phyloP scores from a whole-genome alignment of 805 yeast species.

The Myxozyma udenii region DNA sequence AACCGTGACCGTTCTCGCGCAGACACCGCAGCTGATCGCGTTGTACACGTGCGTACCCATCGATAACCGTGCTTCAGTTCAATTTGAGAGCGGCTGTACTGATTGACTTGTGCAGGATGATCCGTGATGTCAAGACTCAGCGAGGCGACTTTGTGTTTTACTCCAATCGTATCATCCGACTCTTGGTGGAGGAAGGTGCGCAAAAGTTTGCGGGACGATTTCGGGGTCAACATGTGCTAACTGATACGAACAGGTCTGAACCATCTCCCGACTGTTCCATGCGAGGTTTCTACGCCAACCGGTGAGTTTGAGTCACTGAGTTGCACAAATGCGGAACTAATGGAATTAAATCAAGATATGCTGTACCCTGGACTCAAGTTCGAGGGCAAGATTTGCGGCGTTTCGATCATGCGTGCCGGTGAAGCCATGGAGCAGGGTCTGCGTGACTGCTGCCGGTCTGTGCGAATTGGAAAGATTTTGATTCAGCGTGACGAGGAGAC shows the following conservation, averaged over 20 bases:
- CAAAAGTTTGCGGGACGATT: neutral
- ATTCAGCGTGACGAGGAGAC: constrained; percentile 99
- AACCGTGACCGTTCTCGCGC: constrained; percentile 72
- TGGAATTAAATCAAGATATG: constrained; percentile 48
- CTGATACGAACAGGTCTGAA: constrained; percentile 52
- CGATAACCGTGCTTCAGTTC: neutral
- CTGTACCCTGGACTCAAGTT: constrained; percentile 73
- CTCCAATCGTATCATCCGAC: constrained; percentile 88
- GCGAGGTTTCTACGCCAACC: constrained; percentile 70
- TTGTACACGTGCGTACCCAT: constrained; percentile 57
- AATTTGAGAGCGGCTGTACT: neutral
- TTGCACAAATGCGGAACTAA: neutral
- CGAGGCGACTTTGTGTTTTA: constrained; percentile 94
- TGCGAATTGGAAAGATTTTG: constrained; percentile 91
- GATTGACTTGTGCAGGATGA: too few relatives aligned
- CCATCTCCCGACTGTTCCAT: constrained; percentile 80
- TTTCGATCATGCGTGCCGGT: constrained; percentile 96
- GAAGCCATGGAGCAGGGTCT: constrained; percentile 99
- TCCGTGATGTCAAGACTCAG: constrained; percentile 73
- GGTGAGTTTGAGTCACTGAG: constrained; percentile 41
- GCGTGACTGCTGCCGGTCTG: constrained; percentile 95
- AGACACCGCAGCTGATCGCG: constrained; percentile 85
- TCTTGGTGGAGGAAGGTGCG: constrained; percentile 80
- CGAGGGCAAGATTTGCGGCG: constrained; percentile 94
- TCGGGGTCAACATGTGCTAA: neutral